Percentiles rank a stretch among this genome's conserved stretches.
Conservation (phyloP, 257 asterid species). For the Nicotiana sylvestris region DNA sequence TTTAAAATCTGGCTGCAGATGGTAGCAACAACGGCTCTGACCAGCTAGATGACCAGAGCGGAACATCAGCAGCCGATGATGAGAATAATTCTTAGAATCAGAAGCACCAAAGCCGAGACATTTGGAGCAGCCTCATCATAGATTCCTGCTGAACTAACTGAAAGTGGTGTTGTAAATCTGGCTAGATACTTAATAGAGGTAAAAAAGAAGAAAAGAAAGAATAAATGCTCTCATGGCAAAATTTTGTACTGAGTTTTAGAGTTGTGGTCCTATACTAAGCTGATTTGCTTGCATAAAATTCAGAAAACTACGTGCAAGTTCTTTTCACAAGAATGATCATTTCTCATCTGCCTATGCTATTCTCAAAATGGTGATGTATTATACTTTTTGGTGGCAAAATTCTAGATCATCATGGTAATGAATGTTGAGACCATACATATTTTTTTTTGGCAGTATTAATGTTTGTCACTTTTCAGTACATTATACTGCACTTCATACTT, state of each 20-base stretch:
- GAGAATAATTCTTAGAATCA: constrained; percentile 9
- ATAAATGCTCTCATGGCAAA: neutral
- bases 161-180: neutral
- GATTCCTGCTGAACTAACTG: neutral
- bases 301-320: neutral
- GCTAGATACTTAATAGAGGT: constrained; percentile 3
- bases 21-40: neutral
- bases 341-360: neutral
- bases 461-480: neutral
- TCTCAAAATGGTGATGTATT: neutral
- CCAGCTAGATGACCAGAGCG: constrained; percentile 3
- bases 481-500: neutral
- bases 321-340: neutral
- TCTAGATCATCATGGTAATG: neutral
- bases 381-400: neutral
- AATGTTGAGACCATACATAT: neutral
- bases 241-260: constrained; percentile 3
- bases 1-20: constrained; percentile 2
- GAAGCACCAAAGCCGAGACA: neutral
- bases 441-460: neutral
- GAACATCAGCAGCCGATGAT: neutral
- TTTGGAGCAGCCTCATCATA: neutral
- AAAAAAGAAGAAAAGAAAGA: constrained; percentile 1
- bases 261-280: constrained; percentile 1
- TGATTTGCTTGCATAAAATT: neutral